These are phyloP conservation scores for Xylaria longipes DNA, from an alignment of 495 filamentous ascomycete species.

Conservation along the genomic window DNA sequence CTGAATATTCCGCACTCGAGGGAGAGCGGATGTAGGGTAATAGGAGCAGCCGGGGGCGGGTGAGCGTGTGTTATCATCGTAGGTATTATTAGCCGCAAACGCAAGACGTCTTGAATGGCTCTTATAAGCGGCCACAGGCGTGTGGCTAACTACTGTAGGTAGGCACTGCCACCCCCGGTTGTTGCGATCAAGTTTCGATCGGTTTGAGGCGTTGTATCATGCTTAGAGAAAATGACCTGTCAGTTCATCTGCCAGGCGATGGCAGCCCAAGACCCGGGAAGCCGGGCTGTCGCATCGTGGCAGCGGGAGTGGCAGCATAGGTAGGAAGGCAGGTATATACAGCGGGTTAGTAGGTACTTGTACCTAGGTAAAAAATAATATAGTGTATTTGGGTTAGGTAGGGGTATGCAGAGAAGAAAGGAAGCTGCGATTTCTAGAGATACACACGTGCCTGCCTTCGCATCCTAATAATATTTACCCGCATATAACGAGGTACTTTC, in stretches of 20 bases:
- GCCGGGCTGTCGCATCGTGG: constrained; percentile 27
- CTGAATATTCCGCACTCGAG: constrained; percentile 1
- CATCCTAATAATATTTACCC: background rate
- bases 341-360: background rate
- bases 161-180: constrained; percentile 6
- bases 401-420: background rate
- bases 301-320: constrained; percentile 5
- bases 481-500: background rate
- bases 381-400: constrained; percentile 7
- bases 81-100: constrained; percentile 27
- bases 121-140: background rate
- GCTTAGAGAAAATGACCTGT: constrained; percentile 20
- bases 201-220: constrained; percentile 21
- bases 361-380: constrained; percentile 11
- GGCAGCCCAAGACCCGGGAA: constrained; percentile 29
- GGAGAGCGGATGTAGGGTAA: background rate
- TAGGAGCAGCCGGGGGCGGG: background rate
- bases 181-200: constrained; percentile 18
- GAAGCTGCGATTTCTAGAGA: background rate
- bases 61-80: background rate
- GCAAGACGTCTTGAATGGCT: background rate
- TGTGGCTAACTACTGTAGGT: constrained; percentile 6
- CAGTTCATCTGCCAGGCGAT: constrained; percentile 17
- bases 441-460: background rate
- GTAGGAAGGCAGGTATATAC: background rate